Percentiles rank a stretch among this genome's conserved stretches.
phyloP scores from a whole-genome alignment of 768 basidiomycete species.

The Phlegmacium glaucopus region DNA sequence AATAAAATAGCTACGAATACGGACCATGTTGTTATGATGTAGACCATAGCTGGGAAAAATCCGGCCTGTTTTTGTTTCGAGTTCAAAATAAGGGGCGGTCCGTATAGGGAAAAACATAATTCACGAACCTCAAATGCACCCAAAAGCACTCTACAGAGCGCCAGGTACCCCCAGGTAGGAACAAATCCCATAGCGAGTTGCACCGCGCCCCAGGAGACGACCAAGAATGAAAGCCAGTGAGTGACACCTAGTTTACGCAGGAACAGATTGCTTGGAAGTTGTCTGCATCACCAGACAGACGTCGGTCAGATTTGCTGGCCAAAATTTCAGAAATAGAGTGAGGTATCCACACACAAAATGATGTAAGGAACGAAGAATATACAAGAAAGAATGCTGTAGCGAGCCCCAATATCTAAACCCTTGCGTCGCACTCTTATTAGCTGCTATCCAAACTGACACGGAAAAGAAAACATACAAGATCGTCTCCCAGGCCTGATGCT shows the following conservation, averaged over 20 bases:
- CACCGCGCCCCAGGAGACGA: conserved; percentile 41
- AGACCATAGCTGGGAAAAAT: conserved; percentile 48
- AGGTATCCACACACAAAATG: conserved; percentile 32
- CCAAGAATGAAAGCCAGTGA: conserved; percentile 39
- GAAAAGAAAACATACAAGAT: conserved; percentile 27
- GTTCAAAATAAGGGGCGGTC: background rate
- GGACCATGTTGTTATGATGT: conserved; percentile 48
- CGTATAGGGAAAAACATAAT: too few species aligned
- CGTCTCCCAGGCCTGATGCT: conserved; percentile 37
- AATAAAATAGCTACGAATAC: background rate
- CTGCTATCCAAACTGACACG: background rate
- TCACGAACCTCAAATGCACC: conserved; percentile 39
- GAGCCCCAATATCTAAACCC: conserved; percentile 34
- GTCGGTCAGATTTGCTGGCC: conserved; percentile 1
- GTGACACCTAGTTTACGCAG: conserved; percentile 41
- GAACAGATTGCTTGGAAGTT: conserved; percentile 42
- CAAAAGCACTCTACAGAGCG: conserved; percentile 36
- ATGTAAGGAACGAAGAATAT: conserved; percentile 48
- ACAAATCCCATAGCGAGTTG: conserved; percentile 48
- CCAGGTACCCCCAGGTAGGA: conserved; percentile 36
- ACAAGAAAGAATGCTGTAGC: conserved; percentile 44
- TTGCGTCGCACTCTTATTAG: conserved; percentile 17
- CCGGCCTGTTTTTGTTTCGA: conserved; percentile 33
- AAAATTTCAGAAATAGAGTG: conserved; percentile 1
- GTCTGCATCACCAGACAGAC: conserved; percentile 20